Evolutionary conservation across 352 stramenopile genomes (phyloP).

Genomic region (Pythium insidiosum): DNA sequence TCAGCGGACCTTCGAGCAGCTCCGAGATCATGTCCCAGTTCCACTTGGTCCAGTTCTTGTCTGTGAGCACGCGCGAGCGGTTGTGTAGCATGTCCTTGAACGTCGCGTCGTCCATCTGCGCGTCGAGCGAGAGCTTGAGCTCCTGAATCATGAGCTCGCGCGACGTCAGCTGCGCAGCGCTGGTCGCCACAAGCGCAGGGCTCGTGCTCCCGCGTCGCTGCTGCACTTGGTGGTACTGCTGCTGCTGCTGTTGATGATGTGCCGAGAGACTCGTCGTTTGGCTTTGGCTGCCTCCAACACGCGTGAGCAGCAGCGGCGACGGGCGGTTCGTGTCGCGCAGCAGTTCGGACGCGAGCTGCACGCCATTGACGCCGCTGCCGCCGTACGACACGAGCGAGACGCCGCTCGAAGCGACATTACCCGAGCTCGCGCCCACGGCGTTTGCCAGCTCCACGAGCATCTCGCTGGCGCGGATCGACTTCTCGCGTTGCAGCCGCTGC

Average conservation of each 20-base stretch:
- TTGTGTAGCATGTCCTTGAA: slow-evolving; percentile 89
- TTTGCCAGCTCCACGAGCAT: slow-evolving; percentile 80
- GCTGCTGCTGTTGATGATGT: too few relatives aligned
- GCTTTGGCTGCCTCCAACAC: background rate
- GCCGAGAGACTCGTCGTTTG: slow-evolving; percentile 17
- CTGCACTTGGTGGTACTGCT: too few relatives aligned
- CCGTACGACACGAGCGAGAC: slow-evolving; percentile 80
- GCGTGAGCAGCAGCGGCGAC: slow-evolving; percentile 33
- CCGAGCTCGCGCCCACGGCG: slow-evolving; percentile 67
- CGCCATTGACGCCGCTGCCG: slow-evolving; percentile 75
- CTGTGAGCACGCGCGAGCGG: slow-evolving; percentile 71
- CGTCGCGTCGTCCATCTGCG: slow-evolving; percentile 82
- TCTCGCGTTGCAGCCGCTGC: slow-evolving; percentile 72
- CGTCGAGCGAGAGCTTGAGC: slow-evolving; percentile 81
- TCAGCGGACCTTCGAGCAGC: slow-evolving; percentile 78
- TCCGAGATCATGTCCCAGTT: slow-evolving; percentile 90
- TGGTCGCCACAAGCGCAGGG: slow-evolving; percentile 12
- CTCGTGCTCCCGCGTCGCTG: too few relatives aligned
- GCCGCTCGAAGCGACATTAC: slow-evolving; percentile 51
- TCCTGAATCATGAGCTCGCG: slow-evolving; percentile 83
- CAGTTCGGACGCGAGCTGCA: slow-evolving; percentile 80
- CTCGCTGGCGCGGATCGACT: slow-evolving; percentile 78
- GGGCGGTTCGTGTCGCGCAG: slow-evolving; percentile 83
- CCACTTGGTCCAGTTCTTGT: slow-evolving; percentile 90
- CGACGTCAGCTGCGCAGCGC: slow-evolving; percentile 67